Conservation (phyloP, 306 rosid species). For the Trifolium fragiferum region DNA sequence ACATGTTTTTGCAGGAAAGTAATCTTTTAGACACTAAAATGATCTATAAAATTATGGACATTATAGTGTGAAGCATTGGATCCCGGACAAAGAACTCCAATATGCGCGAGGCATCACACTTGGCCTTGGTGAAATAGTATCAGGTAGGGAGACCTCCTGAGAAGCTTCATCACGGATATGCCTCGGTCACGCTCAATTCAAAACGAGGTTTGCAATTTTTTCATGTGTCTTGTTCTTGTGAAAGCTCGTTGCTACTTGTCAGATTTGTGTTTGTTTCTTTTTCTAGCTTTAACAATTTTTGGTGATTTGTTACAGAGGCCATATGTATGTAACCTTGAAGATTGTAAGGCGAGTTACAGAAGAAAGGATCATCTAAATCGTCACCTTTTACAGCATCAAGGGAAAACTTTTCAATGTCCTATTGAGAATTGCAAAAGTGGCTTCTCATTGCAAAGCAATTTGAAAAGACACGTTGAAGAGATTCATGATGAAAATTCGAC, state of each 20-base stretch:
- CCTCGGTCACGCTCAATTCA: conserved; percentile 70
- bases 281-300: background rate
- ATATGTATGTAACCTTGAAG: conserved; percentile 59
- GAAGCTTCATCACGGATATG: conserved; percentile 87
- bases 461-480: conserved; percentile 67
- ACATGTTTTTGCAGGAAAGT: conserved; percentile 65
- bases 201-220: conserved; percentile 61
- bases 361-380: conserved; percentile 93
- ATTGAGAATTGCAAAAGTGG: conserved; percentile 60
- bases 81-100: conserved; percentile 72
- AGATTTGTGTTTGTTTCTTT: background rate
- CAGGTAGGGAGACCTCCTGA: conserved; percentile 98
- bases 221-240: conserved; percentile 18
- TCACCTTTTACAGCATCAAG: conserved; percentile 74
- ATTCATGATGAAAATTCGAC: conserved; percentile 51
- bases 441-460: conserved; percentile 57
- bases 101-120: conserved; percentile 71
- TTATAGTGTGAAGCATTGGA: conserved; percentile 95
- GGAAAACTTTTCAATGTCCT: conserved; percentile 69
- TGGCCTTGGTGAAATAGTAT: conserved; percentile 84
- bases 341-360: conserved; percentile 75
- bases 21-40: conserved; percentile 44
- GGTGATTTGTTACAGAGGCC: conserved; percentile 67
- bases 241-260: no score
- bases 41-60: conserved; percentile 31